These are phyloP conservation scores for Colletotrichum sp. DNA, from an alignment of 2,329 filamentous ascomycete genomes.

Conservation along the genomic window DNA sequence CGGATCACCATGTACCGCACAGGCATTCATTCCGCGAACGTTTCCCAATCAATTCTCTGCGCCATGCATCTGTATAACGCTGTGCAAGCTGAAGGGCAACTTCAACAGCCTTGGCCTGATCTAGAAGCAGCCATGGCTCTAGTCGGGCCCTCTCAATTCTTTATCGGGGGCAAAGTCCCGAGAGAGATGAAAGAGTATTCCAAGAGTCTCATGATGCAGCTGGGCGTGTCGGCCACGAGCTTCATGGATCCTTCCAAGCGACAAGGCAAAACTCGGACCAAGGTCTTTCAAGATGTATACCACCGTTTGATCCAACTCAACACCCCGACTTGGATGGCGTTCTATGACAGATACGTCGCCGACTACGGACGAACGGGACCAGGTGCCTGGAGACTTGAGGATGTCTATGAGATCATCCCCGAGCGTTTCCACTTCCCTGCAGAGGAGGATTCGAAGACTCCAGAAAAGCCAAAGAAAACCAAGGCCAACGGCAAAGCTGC, in stretches of 20 bases:
- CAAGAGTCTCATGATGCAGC: slow-evolving; percentile 40
- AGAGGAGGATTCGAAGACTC: not conserved
- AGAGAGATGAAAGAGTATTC: not conserved
- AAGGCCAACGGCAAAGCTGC: not conserved
- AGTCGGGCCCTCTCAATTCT: slow-evolving; percentile 37
- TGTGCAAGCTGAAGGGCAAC: slow-evolving; percentile 29
- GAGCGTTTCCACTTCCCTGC: not conserved
- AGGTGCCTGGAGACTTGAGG: slow-evolving; percentile 35
- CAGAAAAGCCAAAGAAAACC: not conserved
- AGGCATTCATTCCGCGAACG: slow-evolving; percentile 36
- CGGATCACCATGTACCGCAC: slow-evolving; percentile 34
- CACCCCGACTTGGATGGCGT: slow-evolving; percentile 38
- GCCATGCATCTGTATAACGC: slow-evolving; percentile 48
- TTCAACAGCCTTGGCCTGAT: slow-evolving; percentile 38
- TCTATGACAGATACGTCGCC: slow-evolving; percentile 35
- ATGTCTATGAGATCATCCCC: slow-evolving; percentile 37
- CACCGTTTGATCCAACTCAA: slow-evolving; percentile 33
- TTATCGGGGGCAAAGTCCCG: slow-evolving; percentile 32
- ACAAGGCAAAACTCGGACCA: slow-evolving; percentile 7
- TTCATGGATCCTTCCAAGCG: slow-evolving; percentile 27
- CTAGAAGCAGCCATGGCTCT: slow-evolving; percentile 38
- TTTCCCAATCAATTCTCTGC: slow-evolving; percentile 43
- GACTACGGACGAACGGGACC: not conserved
- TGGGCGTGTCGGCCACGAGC: slow-evolving; percentile 36
- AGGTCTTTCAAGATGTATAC: slow-evolving; percentile 18